Conservation (phyloP, 75 land plant species). For the Sequoiadendron giganteum region DNA sequence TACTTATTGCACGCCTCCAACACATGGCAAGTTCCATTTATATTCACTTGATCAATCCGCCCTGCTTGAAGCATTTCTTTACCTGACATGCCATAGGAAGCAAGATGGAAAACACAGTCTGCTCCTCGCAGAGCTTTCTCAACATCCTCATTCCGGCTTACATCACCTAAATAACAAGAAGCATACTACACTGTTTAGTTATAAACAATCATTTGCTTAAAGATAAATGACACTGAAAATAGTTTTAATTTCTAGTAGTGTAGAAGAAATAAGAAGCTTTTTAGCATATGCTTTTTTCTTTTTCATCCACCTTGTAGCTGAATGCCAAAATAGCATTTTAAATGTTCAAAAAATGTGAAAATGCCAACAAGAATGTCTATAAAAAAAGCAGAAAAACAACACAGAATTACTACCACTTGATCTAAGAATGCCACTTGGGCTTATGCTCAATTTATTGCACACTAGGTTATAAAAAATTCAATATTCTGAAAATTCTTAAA, state of each 20-base stretch:
- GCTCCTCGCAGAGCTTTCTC: conserved; percentile 68
- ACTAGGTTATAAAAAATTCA: neutral
- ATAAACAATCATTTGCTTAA: neutral
- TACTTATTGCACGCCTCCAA: conserved; percentile 71
- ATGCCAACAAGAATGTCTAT: neutral
- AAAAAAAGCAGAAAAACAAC: neutral
- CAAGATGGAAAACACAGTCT: conserved; percentile 93
- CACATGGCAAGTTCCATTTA: conserved; percentile 81
- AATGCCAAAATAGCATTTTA: neutral
- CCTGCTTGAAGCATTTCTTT: conserved; percentile 91
- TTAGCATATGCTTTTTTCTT: neutral
- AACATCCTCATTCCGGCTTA: conserved; percentile 56
- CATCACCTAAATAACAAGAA: conserved; percentile 53
- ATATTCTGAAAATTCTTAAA: neutral
- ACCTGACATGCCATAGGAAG: conserved; percentile 88
- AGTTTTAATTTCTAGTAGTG: neutral
- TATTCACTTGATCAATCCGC: conserved; percentile 75
- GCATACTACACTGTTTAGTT: neutral
- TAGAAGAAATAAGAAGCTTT: neutral
- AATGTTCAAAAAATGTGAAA: neutral
- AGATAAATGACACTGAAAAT: neutral
- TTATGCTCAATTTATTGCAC: neutral
- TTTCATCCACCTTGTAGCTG: neutral
- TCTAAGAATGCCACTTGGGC: neutral
- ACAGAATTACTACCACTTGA: neutral